Evolutionary conservation across 2,329 filamentous ascomycete genomes (phyloP).

Genomic region (Apiospora saccharicola): DNA sequence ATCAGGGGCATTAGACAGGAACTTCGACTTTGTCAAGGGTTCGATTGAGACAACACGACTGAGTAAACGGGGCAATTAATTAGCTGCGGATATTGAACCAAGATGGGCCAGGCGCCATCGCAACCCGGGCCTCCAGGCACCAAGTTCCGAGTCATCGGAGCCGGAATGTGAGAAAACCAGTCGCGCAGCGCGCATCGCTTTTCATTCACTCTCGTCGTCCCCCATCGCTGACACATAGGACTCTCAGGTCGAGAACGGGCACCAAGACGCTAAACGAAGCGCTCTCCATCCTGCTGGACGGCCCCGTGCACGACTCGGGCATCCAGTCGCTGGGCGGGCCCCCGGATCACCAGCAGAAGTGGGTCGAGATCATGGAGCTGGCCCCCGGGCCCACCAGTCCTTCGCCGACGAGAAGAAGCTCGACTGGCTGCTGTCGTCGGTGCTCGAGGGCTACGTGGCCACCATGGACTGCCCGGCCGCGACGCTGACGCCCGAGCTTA

Average conservation of each 20-base stretch:
- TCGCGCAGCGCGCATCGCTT: background rate
- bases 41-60: background rate
- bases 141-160: slow-evolving; percentile 46
- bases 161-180: slow-evolving; percentile 42
- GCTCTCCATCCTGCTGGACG: slow-evolving; percentile 44
- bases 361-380: slow-evolving; percentile 45
- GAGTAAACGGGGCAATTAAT: background rate
- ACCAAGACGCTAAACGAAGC: slow-evolving; percentile 49
- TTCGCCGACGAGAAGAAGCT: slow-evolving; percentile 44
- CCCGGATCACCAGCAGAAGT: slow-evolving; percentile 43
- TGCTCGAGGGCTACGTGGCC: slow-evolving; percentile 45
- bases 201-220: slow-evolving; percentile 9
- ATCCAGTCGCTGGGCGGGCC: slow-evolving; percentile 46
- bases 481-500: slow-evolving; percentile 51
- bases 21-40: background rate
- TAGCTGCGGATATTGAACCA: slow-evolving; percentile 14
- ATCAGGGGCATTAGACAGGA: background rate
- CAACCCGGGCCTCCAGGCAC: slow-evolving; percentile 39
- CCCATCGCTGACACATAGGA: background rate
- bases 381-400: slow-evolving; percentile 38
- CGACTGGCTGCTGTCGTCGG: slow-evolving; percentile 40
- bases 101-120: slow-evolving; percentile 44
- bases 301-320: slow-evolving; percentile 46
- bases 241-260: slow-evolving; percentile 45
- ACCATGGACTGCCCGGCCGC: slow-evolving; percentile 50